A percentile compares a stretch with the other conserved stretches of the same genome.
phyloP scores from a whole-genome alignment of 345 rosid genomes.

The Physaria fendleri region DNA sequence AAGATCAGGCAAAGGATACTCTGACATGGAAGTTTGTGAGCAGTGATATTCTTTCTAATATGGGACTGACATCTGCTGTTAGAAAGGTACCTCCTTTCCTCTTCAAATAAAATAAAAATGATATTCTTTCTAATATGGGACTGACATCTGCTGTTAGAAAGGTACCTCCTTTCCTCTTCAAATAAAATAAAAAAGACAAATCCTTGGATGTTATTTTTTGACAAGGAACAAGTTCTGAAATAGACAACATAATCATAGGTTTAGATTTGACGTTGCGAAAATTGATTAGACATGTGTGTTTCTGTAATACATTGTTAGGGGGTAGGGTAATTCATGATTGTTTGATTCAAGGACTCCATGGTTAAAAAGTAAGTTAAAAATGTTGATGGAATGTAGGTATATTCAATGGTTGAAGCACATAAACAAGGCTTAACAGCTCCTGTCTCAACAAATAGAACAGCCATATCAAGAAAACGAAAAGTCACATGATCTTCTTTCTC shows the following conservation, averaged over 20 bases:
- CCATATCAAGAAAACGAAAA: constrained; percentile 17
- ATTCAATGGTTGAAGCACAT: constrained; percentile 30
- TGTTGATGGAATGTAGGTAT: constrained; percentile 24
- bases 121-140: constrained; percentile 30
- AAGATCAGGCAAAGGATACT: constrained; percentile 5
- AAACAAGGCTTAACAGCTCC: constrained; percentile 8
- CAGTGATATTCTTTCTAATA: constrained; percentile 24
- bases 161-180: constrained; percentile 16
- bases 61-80: constrained; percentile 33
- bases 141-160: constrained; percentile 31
- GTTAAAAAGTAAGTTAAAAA: neutral
- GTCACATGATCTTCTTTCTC: neutral
- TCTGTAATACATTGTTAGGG: neutral
- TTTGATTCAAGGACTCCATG: neutral
- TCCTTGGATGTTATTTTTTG: neutral
- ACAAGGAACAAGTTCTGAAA: neutral
- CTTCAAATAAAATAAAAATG: neutral
- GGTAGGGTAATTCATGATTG: neutral
- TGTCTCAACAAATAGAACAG: constrained; percentile 5
- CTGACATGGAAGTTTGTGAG: constrained; percentile 24
- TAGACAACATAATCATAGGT: neutral
- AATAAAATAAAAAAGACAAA: neutral
- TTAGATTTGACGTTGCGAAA: neutral
- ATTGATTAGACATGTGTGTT: neutral
- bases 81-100: constrained; percentile 26